Evolutionary conservation across 1,284 basidiomycete genomes (phyloP), one percentile per base, ranked within the genome.

Genomic region (Moniliella sp.): DNA sequence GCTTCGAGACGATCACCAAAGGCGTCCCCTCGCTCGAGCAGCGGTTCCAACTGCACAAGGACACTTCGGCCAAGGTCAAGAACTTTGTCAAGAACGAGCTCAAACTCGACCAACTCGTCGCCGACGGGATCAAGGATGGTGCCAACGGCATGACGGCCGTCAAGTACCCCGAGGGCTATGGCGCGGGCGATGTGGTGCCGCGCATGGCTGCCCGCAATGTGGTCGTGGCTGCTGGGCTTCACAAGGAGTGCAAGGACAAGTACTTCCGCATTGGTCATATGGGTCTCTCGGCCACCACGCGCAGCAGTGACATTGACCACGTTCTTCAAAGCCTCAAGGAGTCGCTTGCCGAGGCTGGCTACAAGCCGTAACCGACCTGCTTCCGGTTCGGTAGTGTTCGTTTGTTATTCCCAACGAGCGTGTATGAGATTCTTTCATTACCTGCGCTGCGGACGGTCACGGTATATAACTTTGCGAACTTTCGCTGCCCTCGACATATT

Each of bases 181-280:
- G 48, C 36, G 54, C 56, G 5, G 38, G 40, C 18, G 44, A 50
- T 18, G 37, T 48, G 31, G 37, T 45, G 34, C 44, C 46, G 17
- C 44, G 71, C 31, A 65, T 84, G 26, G 64, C 65, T 15, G 67
- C 71, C 50, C 72, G 70, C 47, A 75, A 73, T 30, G 67, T 97
- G 35, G 70, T 93, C 25, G 73, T 83, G 26, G 83, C 88, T 19
- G 84, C 77, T 28, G 88, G 88, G 15, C 64, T 97, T 43, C 81
- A 93, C 64, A 73, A 76, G 48, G 71, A 70, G 23, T 74, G 79
- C 63, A 91, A 83, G 68, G 77, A 80, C 73, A 50, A 45, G 65
- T 69, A 51, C 48, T 53, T 54, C 44, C 42, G 52, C n/a, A n/a
- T n/a, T n/a, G n/a, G n/a, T n/a, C n/a, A n/a, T n/a, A n/a, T n/a